These are phyloP conservation scores for Acer yangbiense DNA, from an alignment of 345 rosid species.

Conservation along the genomic window DNA sequence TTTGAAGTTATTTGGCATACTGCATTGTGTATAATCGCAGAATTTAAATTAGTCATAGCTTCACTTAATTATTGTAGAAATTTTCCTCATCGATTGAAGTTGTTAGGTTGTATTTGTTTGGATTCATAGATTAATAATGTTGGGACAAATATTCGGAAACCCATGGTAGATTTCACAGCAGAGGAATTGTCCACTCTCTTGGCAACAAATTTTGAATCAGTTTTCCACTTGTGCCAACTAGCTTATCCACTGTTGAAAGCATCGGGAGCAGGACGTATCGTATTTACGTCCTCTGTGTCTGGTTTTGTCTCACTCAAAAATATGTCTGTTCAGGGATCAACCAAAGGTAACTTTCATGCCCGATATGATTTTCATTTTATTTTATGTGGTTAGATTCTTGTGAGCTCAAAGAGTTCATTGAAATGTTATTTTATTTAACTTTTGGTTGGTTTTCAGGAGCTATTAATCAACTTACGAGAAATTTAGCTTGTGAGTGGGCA, in stretches of 20 bases:
- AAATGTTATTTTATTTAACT: neutral
- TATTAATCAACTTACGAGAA: constrained; percentile 71
- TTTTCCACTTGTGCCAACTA: constrained; percentile 73
- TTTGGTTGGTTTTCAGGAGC: constrained; percentile 51
- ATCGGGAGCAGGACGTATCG: constrained; percentile 61
- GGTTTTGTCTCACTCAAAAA: constrained; percentile 72
- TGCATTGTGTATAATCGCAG: neutral
- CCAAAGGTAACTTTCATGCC: constrained; percentile 51
- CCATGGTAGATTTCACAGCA: constrained; percentile 54
- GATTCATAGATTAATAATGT: constrained; percentile 65
- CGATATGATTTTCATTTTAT: constrained; percentile 2
- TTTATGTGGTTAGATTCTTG: neutral
- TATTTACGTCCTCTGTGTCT: constrained; percentile 71
- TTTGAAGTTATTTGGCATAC: neutral
- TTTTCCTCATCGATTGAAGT: neutral
- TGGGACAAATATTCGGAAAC: constrained; percentile 74
- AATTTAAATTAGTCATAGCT: neutral
- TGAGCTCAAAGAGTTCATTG: neutral
- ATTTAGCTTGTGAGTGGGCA: constrained; percentile 86
- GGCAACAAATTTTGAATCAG: constrained; percentile 72
- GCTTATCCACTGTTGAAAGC: constrained; percentile 64
- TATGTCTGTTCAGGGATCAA: constrained; percentile 73
- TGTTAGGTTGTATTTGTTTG: neutral
- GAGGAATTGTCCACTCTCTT: constrained; percentile 63
- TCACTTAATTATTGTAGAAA: neutral